Percentiles rank a stretch among this genome's conserved stretches.
These are phyloP conservation scores for Raphanus sativus DNA, from an alignment of 345 rosid species.

Conservation along the genomic window DNA sequence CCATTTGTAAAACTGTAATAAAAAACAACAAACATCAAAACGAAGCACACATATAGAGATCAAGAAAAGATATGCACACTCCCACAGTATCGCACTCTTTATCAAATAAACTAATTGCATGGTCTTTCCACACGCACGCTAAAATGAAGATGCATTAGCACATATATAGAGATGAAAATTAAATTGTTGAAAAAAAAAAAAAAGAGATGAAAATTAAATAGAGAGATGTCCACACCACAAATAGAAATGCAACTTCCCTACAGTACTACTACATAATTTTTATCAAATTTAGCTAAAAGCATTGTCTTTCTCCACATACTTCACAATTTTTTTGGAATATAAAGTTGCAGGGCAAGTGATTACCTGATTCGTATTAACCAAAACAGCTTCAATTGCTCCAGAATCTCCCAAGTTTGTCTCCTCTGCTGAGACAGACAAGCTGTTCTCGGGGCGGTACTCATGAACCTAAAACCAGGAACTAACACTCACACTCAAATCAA, in stretches of 20 bases:
- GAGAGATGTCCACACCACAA: not conserved
- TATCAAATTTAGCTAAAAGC: not conserved
- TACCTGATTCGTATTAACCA: constrained; percentile 86
- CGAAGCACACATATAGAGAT: constrained; percentile 1
- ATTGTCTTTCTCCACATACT: not conserved
- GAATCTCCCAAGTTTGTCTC: constrained; percentile 53
- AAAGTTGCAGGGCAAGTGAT: not conserved
- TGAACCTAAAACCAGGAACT: constrained; percentile 50
- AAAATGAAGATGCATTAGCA: constrained; percentile 17
- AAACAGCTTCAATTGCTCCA: constrained; percentile 69
- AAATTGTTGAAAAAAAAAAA: no score
- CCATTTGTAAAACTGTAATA: constrained; percentile 88
- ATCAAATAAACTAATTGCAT: not conserved
- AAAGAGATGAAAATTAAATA: not conserved
- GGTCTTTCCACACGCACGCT: not conserved
- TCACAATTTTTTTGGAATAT: not conserved
- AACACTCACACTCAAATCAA: constrained; percentile 21
- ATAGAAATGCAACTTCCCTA: not conserved
- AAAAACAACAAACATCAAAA: not conserved
- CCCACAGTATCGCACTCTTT: not conserved
- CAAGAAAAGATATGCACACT: not conserved
- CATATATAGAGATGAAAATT: not conserved
- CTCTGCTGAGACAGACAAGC: constrained; percentile 54
- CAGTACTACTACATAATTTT: not conserved
- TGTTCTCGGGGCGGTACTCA: constrained; percentile 64